phyloP scores from a whole-genome alignment of 495 filamentous ascomycete genomes.

The Annulohypoxylon maeteangense region DNA sequence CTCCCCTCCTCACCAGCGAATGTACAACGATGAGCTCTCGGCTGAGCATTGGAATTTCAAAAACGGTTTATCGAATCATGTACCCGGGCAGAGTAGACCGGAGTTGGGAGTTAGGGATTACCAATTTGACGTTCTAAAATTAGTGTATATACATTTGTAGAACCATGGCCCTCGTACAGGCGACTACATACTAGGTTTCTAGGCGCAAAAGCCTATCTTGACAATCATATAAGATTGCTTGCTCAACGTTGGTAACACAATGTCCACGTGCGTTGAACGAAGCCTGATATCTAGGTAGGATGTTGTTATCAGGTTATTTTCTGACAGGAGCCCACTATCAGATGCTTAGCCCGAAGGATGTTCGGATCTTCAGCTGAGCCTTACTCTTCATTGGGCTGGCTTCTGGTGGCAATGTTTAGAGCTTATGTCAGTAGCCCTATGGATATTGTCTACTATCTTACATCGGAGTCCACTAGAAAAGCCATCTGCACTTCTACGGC shows the following conservation, averaged over 20 bases:
- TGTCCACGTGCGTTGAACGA: not conserved
- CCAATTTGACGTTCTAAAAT: constrained; percentile 17
- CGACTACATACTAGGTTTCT: not conserved
- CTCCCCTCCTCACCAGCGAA: constrained; percentile 14
- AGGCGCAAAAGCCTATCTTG: not conserved
- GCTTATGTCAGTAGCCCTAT: not conserved
- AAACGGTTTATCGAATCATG: not conserved
- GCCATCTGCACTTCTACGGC: not conserved
- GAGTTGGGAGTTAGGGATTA: constrained; percentile 26
- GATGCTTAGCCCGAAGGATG: constrained; percentile 7
- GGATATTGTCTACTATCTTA: not conserved
- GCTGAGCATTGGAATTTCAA: not conserved
- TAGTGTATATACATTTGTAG: constrained; percentile 23
- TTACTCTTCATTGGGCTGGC: not conserved
- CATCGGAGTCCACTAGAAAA: not conserved
- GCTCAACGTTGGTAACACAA: not conserved
- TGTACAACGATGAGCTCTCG: not conserved
- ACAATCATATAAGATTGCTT: constrained; percentile 23
- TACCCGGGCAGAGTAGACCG: not conserved
- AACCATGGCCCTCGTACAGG: not conserved
- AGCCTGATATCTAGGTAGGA: not conserved
- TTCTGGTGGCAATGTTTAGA: not conserved
- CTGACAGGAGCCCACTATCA: constrained; percentile 2
- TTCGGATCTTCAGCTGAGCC: not conserved
- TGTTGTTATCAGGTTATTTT: not conserved